Evolutionary conservation across 139 green algal species (phyloP).

Genomic region (Pleodorina starrii): DNA sequence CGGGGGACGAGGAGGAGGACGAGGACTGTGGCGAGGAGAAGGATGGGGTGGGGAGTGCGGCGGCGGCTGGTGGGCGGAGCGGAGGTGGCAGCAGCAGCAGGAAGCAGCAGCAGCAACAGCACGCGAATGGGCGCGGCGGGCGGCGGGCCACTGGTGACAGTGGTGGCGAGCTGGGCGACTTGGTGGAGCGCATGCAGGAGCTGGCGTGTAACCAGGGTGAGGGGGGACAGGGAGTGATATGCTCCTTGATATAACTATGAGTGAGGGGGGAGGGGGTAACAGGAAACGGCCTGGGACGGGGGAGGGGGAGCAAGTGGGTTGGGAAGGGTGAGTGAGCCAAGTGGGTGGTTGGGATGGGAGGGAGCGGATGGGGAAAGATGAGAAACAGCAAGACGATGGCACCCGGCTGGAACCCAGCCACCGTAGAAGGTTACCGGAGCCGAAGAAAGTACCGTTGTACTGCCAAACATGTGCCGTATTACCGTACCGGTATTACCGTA

Average conservation of each 20-base stretch:
- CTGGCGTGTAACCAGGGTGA: slow-evolving; percentile 77
- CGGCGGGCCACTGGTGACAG: not conserved
- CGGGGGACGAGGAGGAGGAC: slow-evolving; percentile 15
- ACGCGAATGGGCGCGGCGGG: not conserved
- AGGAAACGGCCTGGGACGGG: not conserved
- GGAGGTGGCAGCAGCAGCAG: not conserved
- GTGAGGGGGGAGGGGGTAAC: no score
- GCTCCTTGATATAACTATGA: no score
- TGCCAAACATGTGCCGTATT: no score
- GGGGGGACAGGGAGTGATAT: no score
- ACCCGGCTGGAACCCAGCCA: no score
- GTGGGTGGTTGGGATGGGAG: not conserved
- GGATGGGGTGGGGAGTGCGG: no score
- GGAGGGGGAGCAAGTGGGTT: not conserved
- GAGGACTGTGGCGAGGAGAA: not conserved
- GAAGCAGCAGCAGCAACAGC: not conserved
- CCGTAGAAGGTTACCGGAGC: no score
- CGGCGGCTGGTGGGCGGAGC: no score
- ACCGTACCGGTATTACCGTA: no score
- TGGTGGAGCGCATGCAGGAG: slow-evolving; percentile 78
- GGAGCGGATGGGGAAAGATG: no score
- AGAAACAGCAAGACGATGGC: no score
- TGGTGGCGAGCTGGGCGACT: slow-evolving; percentile 63
- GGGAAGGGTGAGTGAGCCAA: not conserved
- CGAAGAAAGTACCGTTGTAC: no score